A percentile compares a stretch with the other conserved stretches of the same genome.
phyloP scores from a whole-genome alignment of 1,139 yeast genomes.

The Suhomyces bribrorum region DNA sequence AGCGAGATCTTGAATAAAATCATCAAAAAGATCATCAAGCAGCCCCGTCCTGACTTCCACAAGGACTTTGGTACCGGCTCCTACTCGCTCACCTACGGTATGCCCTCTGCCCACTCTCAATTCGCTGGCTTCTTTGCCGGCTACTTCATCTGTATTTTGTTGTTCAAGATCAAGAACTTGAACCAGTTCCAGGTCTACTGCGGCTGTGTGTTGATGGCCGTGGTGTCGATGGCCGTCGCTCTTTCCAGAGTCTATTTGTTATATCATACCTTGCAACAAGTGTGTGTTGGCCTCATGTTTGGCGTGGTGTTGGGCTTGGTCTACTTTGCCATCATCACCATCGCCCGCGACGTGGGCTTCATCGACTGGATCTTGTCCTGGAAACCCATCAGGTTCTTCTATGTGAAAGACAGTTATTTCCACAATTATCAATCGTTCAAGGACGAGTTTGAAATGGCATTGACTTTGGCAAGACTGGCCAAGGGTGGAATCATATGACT shows the following conservation, averaged over 20 bases:
- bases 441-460: conserved; percentile 34
- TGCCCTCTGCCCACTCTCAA: conserved; percentile 98
- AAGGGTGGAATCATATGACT: conserved; percentile 2
- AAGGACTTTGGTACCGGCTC: conserved; percentile 50
- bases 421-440: conserved; percentile 41
- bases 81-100: conserved; percentile 71
- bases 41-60: conserved; percentile 73
- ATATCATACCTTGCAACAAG: conserved; percentile 78
- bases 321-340: conserved; percentile 56
- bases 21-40: conserved; percentile 62
- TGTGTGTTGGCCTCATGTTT: conserved; percentile 64
- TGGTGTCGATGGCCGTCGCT: conserved; percentile 54
- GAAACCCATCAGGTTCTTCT: conserved; percentile 45
- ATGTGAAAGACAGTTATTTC: conserved; percentile 60
- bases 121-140: conserved; percentile 85
- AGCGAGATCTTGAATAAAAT: conserved; percentile 75
- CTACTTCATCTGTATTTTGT: conserved; percentile 52
- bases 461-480: conserved; percentile 10
- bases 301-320: conserved; percentile 61
- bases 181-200: conserved; percentile 22
- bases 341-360: conserved; percentile 59
- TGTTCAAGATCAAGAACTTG: conserved; percentile 31
- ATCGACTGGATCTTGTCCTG: conserved; percentile 59
- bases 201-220: conserved; percentile 25
- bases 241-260: conserved; percentile 74